Conservation (phyloP, 345 rosid species). For the Citrus mangshanensis region DNA sequence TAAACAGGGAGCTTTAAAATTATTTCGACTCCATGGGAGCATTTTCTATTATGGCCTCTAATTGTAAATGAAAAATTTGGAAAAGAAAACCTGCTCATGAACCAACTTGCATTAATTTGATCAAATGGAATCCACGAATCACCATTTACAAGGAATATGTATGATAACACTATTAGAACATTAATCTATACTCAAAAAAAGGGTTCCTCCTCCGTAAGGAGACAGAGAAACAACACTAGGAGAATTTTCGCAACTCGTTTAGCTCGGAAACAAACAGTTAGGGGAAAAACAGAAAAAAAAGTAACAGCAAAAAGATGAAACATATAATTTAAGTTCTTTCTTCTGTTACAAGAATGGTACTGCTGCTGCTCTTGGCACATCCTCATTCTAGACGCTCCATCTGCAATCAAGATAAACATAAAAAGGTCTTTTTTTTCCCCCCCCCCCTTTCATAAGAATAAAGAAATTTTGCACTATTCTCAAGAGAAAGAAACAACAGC, state of each 20-base stretch:
- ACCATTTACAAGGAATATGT: not conserved
- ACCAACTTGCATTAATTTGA: not conserved
- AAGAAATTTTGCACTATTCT: not conserved
- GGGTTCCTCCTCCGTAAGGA: slow-evolving; percentile 4
- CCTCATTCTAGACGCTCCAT: slow-evolving; percentile 88
- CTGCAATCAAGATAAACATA: slow-evolving; percentile 29
- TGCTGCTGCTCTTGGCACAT: slow-evolving; percentile 11
- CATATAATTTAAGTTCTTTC: not conserved
- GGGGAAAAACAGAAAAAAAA: not conserved
- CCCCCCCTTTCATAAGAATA: not conserved
- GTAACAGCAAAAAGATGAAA: not conserved
- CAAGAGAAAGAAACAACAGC: not conserved
- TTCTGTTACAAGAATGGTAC: slow-evolving; percentile 6
- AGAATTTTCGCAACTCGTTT: slow-evolving; percentile 4
- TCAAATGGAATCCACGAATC: not conserved
- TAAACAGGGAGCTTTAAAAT: not conserved
- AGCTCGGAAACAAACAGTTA: slow-evolving; percentile 1
- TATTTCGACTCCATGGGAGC: too few species aligned
- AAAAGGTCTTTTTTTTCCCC: not conserved
- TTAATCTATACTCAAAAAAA: slow-evolving; percentile 2
- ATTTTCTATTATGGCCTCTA: too few species aligned
- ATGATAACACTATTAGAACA: not conserved
- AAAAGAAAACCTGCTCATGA: not conserved
- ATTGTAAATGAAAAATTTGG: not conserved
- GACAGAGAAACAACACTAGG: not conserved